A percentile compares a stretch with the other conserved stretches of the same genome.
These are phyloP conservation scores for Fragilariopsis cylindrus DNA, from an alignment of 108 stramenopile species.

Conservation along the genomic window DNA sequence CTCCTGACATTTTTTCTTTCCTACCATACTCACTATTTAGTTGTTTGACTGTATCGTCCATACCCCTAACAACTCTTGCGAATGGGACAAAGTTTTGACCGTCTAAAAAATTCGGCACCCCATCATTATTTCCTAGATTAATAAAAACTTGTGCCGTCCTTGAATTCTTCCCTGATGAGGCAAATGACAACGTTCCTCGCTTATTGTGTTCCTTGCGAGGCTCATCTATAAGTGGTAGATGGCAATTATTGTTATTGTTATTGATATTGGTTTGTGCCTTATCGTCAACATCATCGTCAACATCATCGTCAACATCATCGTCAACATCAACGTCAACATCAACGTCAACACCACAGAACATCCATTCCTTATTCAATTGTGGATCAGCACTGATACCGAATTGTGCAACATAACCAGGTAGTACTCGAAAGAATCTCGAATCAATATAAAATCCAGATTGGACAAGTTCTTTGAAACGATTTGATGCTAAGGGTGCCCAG, in stretches of 20 bases:
- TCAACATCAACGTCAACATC: conserved; percentile 1
- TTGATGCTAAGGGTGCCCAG: conserved; percentile 48
- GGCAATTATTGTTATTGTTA: not conserved
- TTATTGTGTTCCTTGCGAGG: conserved; percentile 46
- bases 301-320: not conserved
- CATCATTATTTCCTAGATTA: conserved; percentile 55
- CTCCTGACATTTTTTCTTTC: conserved; percentile 5
- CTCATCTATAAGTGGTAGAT: conserved; percentile 40
- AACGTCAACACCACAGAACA: conserved; percentile 6
- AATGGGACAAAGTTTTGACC: conserved; percentile 42
- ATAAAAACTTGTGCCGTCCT: conserved; percentile 61
- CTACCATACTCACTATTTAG: conserved; percentile 30
- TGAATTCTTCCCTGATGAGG: conserved; percentile 49
- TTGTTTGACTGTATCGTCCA: conserved; percentile 19
- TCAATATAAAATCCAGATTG: conserved; percentile 42
- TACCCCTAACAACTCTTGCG: conserved; percentile 29
- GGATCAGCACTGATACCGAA: conserved; percentile 57
- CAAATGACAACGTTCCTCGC: conserved; percentile 56
- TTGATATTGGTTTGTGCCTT: conserved; percentile 3
- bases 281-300: conserved; percentile 7
- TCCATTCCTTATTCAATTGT: conserved; percentile 30
- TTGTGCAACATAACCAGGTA: conserved; percentile 60
- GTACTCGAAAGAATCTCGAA: conserved; percentile 56
- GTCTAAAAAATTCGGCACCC: conserved; percentile 44
- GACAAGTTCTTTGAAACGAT: conserved; percentile 47